Conservation (phyloP, 2,329 filamentous ascomycete genomes). For the Colletotrichum liaoningense region DNA sequence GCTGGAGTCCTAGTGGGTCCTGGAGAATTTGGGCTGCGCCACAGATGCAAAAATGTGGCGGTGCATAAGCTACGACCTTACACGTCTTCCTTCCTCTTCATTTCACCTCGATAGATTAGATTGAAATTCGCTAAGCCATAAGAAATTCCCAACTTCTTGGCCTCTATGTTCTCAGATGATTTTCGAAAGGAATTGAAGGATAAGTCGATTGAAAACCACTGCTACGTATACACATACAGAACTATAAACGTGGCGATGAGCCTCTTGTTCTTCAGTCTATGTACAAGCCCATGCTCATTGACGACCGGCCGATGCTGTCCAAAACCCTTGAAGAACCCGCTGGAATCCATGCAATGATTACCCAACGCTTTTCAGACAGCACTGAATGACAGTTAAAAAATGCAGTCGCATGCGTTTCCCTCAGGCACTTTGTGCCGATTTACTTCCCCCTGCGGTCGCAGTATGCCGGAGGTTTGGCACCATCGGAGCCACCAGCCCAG, state of each 20-base stretch:
- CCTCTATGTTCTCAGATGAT: not conserved
- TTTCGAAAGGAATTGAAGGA: not conserved
- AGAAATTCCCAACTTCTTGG: not conserved
- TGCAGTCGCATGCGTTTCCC: slow-evolving; percentile 4
- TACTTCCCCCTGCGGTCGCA: slow-evolving; percentile 56
- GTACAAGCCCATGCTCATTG: slow-evolving; percentile 25
- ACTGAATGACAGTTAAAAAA: not conserved
- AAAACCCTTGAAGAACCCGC: slow-evolving; percentile 22
- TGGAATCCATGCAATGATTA: slow-evolving; percentile 33
- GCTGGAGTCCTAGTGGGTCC: slow-evolving; percentile 12
- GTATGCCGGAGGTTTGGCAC: slow-evolving; percentile 61
- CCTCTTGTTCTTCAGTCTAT: slow-evolving; percentile 36
- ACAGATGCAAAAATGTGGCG: slow-evolving; percentile 9
- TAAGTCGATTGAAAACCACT: not conserved
- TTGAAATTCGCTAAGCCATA: not conserved
- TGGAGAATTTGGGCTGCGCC: slow-evolving; percentile 8
- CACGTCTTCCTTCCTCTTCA: not conserved
- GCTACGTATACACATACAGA: slow-evolving; percentile 23
- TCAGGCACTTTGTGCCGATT: not conserved
- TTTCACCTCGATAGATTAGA: not conserved
- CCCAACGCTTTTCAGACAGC: slow-evolving; percentile 31
- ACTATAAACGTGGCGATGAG: slow-evolving; percentile 34
- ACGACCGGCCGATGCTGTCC: slow-evolving; percentile 25
- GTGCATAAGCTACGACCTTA: not conserved
- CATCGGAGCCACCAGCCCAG: slow-evolving; percentile 74